phyloP scores from a whole-genome alignment of 495 filamentous ascomycete genomes.

The Aspergillus mulundensis region DNA sequence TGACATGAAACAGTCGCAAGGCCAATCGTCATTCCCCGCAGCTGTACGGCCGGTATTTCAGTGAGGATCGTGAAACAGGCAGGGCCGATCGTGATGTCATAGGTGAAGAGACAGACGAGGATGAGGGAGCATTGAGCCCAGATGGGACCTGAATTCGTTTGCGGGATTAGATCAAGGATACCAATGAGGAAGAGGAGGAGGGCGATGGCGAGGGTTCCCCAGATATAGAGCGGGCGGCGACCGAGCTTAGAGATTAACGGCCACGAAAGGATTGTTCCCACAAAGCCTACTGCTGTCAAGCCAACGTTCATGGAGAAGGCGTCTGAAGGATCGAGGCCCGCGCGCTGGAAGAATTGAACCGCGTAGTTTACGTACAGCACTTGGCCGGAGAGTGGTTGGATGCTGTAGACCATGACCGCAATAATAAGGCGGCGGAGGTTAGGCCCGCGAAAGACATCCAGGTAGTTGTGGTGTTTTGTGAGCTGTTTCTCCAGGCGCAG shows the following conservation, averaged over 20 bases:
- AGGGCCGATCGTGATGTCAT: constrained; percentile 55
- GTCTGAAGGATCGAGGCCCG: constrained; percentile 51
- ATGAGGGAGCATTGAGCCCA: constrained; percentile 55
- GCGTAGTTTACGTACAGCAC: constrained; percentile 24
- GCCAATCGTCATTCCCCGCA: constrained; percentile 59
- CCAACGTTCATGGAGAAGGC: constrained; percentile 64
- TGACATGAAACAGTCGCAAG: constrained; percentile 56
- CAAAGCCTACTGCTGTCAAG: constrained; percentile 61
- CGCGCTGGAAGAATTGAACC: constrained; percentile 50
- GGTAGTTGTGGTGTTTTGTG: constrained; percentile 28
- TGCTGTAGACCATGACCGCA: constrained; percentile 8
- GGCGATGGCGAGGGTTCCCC: constrained; percentile 43
- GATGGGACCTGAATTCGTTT: not conserved
- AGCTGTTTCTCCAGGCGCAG: constrained; percentile 32
- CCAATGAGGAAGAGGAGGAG: constrained; percentile 55
- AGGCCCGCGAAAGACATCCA: constrained; percentile 37
- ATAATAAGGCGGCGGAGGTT: constrained; percentile 42
- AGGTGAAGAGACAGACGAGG: constrained; percentile 54
- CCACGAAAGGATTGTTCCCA: constrained; percentile 63
- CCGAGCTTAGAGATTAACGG: constrained; percentile 56
- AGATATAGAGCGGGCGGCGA: constrained; percentile 49
- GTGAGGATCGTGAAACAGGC: constrained; percentile 59
- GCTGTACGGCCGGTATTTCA: constrained; percentile 54
- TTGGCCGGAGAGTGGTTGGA: constrained; percentile 21
- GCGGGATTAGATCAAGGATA: constrained; percentile 48